These are phyloP conservation scores for Collybia nuda DNA, from an alignment of 768 basidiomycete genomes.

Conservation along the genomic window DNA sequence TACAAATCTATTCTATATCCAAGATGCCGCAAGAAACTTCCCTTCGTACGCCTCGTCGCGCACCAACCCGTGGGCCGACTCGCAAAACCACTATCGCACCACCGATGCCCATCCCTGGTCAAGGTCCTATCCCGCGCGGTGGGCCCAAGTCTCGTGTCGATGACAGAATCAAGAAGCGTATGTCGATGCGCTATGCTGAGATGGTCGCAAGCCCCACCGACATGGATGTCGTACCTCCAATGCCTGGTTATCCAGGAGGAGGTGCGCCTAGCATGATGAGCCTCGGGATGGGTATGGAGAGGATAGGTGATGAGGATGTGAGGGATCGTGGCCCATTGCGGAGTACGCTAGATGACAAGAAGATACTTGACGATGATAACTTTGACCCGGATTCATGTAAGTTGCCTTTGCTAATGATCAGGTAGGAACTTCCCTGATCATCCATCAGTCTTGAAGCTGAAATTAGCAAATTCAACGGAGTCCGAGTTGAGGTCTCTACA, in stretches of 20 bases:
- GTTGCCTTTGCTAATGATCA: constrained; percentile 25
- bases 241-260: constrained; percentile 52
- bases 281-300: constrained; percentile 14
- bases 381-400: constrained; percentile 90
- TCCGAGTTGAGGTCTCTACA: constrained; percentile 75
- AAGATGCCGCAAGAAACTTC: constrained; percentile 14
- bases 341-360: constrained; percentile 52
- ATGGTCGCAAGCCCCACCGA: constrained; percentile 68
- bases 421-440: too few species aligned
- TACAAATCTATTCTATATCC: background rate
- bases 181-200: constrained; percentile 93
- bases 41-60: constrained; percentile 21
- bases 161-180: constrained; percentile 95
- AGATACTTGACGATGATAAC: constrained; percentile 67
- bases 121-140: constrained; percentile 35
- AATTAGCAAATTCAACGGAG: constrained; percentile 87
- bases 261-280: constrained; percentile 28
- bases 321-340: constrained; percentile 41
- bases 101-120: constrained; percentile 12
- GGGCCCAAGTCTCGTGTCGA: constrained; percentile 59
- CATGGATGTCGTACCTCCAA: constrained; percentile 46
- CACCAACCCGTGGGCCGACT: constrained; percentile 19
- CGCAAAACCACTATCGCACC: constrained; percentile 18
- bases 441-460: constrained; percentile 68
- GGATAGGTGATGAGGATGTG: constrained; percentile 46